These are phyloP conservation scores for Triangularia verruculosa DNA, from an alignment of 2,329 filamentous ascomycete species.

Conservation along the genomic window DNA sequence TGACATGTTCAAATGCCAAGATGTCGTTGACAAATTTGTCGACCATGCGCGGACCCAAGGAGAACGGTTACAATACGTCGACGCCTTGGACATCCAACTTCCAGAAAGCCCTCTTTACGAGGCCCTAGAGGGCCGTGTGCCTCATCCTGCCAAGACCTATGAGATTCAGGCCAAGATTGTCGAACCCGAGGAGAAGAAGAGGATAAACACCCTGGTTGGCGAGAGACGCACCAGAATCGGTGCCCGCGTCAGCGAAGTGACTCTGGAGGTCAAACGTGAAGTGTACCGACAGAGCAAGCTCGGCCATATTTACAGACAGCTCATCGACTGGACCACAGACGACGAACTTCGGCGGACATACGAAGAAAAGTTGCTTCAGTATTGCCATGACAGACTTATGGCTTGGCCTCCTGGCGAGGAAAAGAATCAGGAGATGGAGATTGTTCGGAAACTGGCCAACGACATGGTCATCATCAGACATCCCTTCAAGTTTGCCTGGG, in stretches of 20 bases:
- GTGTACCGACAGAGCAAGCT: constrained; percentile 72
- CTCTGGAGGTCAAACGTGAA: constrained; percentile 81
- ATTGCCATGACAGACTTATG: constrained; percentile 74
- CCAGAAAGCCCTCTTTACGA: constrained; percentile 79
- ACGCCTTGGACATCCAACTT: constrained; percentile 71
- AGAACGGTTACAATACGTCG: constrained; percentile 68
- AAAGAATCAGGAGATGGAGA: constrained; percentile 68
- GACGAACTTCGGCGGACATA: constrained; percentile 80
- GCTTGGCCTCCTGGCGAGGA: constrained; percentile 61
- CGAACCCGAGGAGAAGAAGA: constrained; percentile 82
- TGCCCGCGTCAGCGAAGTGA: constrained; percentile 79
- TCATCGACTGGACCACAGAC: constrained; percentile 88
- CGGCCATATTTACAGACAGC: constrained; percentile 74
- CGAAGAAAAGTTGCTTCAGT: constrained; percentile 83
- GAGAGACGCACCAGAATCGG: constrained; percentile 86
- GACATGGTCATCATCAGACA: constrained; percentile 98
- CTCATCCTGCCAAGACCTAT: constrained; percentile 76
- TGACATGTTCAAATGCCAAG: constrained; percentile 61
- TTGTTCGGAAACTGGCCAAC: constrained; percentile 72
- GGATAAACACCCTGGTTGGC: constrained; percentile 84
- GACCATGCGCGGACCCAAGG: constrained; percentile 71
- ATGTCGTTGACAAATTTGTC: constrained; percentile 75
- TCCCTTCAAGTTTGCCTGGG: constrained; percentile 85
- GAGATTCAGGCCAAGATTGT: constrained; percentile 77
- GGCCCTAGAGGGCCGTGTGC: constrained; percentile 78